phyloP scores from a whole-genome alignment of 495 filamentous ascomycete species.

The Penicillium antarcticum region DNA sequence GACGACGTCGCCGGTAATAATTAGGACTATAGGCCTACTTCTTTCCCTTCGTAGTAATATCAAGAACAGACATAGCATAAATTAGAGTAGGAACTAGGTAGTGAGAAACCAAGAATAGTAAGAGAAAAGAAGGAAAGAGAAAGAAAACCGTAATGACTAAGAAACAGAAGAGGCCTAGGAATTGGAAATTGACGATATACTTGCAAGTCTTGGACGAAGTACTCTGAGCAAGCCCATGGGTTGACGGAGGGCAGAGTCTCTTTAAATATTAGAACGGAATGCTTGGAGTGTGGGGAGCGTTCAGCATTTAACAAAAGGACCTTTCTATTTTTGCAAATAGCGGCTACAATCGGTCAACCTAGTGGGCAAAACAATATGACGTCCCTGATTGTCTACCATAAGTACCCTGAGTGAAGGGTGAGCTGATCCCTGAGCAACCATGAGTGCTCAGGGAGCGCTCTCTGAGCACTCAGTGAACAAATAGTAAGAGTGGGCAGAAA shows the following conservation, averaged over 20 bases:
- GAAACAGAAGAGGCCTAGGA: not conserved
- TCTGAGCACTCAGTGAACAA: too few species aligned
- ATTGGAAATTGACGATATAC: not conserved
- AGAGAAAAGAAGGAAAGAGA: not conserved
- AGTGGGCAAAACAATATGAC: not conserved
- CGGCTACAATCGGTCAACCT: conserved; percentile 4
- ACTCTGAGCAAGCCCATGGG: not conserved
- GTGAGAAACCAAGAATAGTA: not conserved
- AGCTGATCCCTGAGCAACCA: too few species aligned
- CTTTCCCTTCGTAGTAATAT: not conserved
- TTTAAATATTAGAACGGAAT: conserved; percentile 6
- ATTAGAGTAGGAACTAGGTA: not conserved
- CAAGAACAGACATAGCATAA: not conserved
- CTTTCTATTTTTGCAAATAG: conserved; percentile 1
- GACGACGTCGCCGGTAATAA: conserved; percentile 8
- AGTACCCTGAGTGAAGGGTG: too few species aligned
- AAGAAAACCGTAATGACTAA: conserved; percentile 1
- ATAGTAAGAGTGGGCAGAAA: too few species aligned
- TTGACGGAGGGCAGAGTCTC: conserved; percentile 1
- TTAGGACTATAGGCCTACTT: not conserved
- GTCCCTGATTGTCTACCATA: too few species aligned
- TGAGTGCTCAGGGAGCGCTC: too few species aligned
- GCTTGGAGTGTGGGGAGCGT: not conserved
- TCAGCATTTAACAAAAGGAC: not conserved
- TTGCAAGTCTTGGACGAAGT: not conserved